A percentile compares a stretch with the other conserved stretches of the same genome.
phyloP scores from a whole-genome alignment of 2,329 filamentous ascomycete species.

The Dendrostoma leiphaemia region DNA sequence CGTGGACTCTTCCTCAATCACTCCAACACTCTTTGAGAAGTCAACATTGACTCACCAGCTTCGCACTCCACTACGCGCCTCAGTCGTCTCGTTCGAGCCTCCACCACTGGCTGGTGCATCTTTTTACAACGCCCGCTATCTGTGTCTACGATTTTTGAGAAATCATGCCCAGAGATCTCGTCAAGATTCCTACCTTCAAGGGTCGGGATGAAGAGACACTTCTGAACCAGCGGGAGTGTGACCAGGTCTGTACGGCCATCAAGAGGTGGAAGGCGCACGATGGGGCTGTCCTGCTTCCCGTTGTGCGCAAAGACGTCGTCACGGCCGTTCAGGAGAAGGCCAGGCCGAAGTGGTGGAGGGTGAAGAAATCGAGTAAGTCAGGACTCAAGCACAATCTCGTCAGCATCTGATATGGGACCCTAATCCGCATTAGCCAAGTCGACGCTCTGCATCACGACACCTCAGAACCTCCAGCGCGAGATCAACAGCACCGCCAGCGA shows the following conservation, averaged over 20 bases:
- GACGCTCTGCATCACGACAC: constrained; percentile 17
- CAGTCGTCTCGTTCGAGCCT: background rate
- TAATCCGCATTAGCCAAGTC: constrained; percentile 8
- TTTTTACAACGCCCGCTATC: background rate
- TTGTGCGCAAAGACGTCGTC: constrained; percentile 11
- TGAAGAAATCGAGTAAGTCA: constrained; percentile 10
- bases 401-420: background rate
- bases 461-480: constrained; percentile 12
- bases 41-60: background rate
- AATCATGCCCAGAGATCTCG: constrained; percentile 1
- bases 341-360: constrained; percentile 19
- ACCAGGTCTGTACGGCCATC: constrained; percentile 15
- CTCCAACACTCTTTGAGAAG: background rate
- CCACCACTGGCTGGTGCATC: constrained; percentile 12
- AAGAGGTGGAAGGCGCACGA: constrained; percentile 18
- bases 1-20: background rate
- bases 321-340: constrained; percentile 3
- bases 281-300: constrained; percentile 13
- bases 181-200: constrained; percentile 1
- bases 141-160: background rate
- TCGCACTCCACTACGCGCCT: background rate
- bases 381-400: too few species aligned
- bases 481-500: constrained; percentile 13
- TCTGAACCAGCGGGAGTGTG: constrained; percentile 15
- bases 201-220: background rate